Conservation (phyloP, 441 rosid genomes). For the Erodium texanum region DNA sequence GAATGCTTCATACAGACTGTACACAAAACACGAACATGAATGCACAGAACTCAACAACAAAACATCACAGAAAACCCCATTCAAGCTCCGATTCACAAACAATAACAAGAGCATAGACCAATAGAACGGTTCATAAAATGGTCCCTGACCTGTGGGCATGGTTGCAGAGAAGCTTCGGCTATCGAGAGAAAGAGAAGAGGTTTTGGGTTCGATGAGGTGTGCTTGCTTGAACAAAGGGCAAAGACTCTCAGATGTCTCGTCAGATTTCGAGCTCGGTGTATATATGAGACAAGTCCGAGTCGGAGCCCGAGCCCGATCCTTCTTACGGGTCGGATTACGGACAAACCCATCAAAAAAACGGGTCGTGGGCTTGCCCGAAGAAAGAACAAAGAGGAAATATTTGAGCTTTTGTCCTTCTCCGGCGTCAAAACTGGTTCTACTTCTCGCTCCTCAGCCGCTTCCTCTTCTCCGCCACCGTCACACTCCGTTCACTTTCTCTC, state of each 20-base stretch:
- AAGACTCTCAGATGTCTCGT: too few relatives aligned
- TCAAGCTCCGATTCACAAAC: not conserved
- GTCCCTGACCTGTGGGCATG: constrained; percentile 2
- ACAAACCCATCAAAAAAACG: not conserved
- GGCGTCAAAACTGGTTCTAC: too few relatives aligned
- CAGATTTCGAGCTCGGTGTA: not conserved
- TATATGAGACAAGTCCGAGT: not conserved
- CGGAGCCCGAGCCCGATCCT: too few relatives aligned
- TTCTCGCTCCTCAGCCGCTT: too few relatives aligned
- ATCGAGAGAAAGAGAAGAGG: constrained; percentile 2
- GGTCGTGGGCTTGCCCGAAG: not conserved
- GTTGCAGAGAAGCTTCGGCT: not conserved
- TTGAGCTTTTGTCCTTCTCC: too few relatives aligned
- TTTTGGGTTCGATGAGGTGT: not conserved
- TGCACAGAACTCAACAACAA: not conserved
- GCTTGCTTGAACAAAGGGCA: not conserved
- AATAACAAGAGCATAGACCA: not conserved
- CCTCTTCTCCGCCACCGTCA: too few relatives aligned
- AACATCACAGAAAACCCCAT: not conserved
- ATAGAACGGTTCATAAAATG: not conserved
- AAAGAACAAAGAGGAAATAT: too few relatives aligned
- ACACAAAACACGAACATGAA: not conserved
- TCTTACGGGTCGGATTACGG: not conserved
- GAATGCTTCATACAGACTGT: not conserved
- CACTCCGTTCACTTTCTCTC: too few relatives aligned